Evolutionary conservation across 768 basidiomycete genomes (phyloP).

Genomic region (Mycena vitilis): DNA sequence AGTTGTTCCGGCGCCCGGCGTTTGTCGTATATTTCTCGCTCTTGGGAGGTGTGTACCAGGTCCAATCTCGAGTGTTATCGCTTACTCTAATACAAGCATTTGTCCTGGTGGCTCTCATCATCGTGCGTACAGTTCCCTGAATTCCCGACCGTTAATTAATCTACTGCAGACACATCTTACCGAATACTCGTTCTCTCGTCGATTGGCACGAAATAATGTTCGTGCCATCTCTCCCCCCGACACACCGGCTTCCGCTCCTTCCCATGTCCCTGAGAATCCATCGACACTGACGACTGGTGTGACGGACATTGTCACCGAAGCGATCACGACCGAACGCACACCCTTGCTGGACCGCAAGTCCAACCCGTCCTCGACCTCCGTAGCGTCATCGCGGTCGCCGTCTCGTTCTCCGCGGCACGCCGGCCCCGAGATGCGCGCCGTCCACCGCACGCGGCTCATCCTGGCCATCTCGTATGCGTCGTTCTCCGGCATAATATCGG

Average conservation of each 20-base stretch:
- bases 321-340: slow-evolving; percentile 62
- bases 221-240: slow-evolving; percentile 39
- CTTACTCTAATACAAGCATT: slow-evolving; percentile 41
- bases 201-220: slow-evolving; percentile 39
- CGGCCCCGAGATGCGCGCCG: slow-evolving; percentile 41
- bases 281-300: slow-evolving; percentile 52
- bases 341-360: slow-evolving; percentile 63
- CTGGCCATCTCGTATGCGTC: slow-evolving; percentile 89
- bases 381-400: slow-evolving; percentile 39
- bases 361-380: slow-evolving; percentile 44
- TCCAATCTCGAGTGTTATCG: too few relatives aligned
- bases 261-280: slow-evolving; percentile 51
- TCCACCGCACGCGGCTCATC: slow-evolving; percentile 64
- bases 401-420: slow-evolving; percentile 25
- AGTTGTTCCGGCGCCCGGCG: slow-evolving; percentile 76
- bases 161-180: slow-evolving; percentile 72
- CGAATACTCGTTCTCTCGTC: slow-evolving; percentile 71
- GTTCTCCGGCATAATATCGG: slow-evolving; percentile 87
- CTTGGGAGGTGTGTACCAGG: slow-evolving; percentile 52
- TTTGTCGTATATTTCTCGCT: slow-evolving; percentile 88
- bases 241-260: slow-evolving; percentile 50
- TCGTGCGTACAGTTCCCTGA: slow-evolving; percentile 58
- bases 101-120: slow-evolving; percentile 68
- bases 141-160: neutral
- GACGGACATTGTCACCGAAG: slow-evolving; percentile 46